Evolutionary conservation across 495 filamentous ascomycete genomes (phyloP), one percentile per base, ranked within the genome.

Genomic region (Neurospora discreta): DNA sequence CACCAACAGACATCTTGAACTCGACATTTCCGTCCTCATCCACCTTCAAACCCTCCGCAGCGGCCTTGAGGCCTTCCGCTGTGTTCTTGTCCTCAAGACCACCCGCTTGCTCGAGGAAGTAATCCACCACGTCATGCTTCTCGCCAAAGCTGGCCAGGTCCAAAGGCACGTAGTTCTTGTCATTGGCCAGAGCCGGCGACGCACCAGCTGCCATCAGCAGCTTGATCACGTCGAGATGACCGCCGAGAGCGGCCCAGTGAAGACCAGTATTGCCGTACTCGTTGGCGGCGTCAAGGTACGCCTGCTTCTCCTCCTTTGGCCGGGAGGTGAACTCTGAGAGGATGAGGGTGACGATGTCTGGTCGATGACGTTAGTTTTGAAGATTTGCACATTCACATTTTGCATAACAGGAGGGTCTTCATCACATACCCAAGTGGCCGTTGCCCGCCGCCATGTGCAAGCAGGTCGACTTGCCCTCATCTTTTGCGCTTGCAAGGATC

Each of bases 361-460:
- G 10, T 68, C 5, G 9, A 13, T 13, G 3, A 33, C 20, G 46
- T 71, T 20, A 23, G 52, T 15, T 23, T 13, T 10, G 52, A 36
- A 11, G 67, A 46, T 72, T 1, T 71, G 23, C 44, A 52, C 44
- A 52, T 11, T 52, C 20, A 13, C 23, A 23, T 23, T 26, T 52
- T 23, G 33, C 33, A 52, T 26, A 1, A 52, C 20, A 26, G 20
- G 43, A 44, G 44, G n/a, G 44, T 23, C 43, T 26, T 52, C 46
- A 26, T 58, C 20, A 20, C 82, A 74, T 86, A 95, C 93, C 91
- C 65, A 84, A 71, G 77, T 95, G 91, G 39, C 94, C 94, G 82
- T 98, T 98, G 11, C 92, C 95, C 42, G 91, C 88, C 1, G 93
- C 92, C 87, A 93, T 97, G 82, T 98, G 95, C 76, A 97, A 81